Evolutionary conservation across 1,284 basidiomycete genomes (phyloP).

Genomic region (Pholiota adiposa): DNA sequence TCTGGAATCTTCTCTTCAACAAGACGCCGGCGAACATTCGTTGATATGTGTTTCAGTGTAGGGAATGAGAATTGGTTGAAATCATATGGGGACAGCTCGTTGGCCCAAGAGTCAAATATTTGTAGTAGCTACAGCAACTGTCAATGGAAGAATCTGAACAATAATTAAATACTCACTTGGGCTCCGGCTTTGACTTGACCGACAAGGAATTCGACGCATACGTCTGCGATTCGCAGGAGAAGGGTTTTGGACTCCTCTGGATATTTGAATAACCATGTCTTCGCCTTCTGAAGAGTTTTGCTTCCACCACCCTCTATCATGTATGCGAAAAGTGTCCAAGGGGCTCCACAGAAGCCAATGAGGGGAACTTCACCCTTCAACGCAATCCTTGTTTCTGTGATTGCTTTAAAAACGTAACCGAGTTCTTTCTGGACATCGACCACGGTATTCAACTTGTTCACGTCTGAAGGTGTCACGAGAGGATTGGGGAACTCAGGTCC

Average conservation of each 20-base stretch:
- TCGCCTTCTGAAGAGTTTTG: slow-evolving; percentile 87
- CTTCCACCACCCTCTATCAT: slow-evolving; percentile 95
- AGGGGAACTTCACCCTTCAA: slow-evolving; percentile 88
- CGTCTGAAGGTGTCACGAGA: slow-evolving; percentile 76
- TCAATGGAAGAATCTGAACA: background rate
- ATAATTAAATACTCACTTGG: slow-evolving; percentile 60
- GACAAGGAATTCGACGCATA: slow-evolving; percentile 86
- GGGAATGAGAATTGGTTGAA: slow-evolving; percentile 81
- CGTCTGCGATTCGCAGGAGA: slow-evolving; percentile 77
- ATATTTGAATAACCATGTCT: slow-evolving; percentile 91
- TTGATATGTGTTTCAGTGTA: slow-evolving; percentile 64
- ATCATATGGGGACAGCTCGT: slow-evolving; percentile 87
- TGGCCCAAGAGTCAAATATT: slow-evolving; percentile 95
- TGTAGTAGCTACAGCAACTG: slow-evolving; percentile 72
- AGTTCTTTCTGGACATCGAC: slow-evolving; percentile 85
- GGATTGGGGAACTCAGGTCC: slow-evolving; percentile 89
- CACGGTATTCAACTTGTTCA: slow-evolving; percentile 58
- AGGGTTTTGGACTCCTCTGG: slow-evolving; percentile 83
- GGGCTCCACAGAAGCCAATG: slow-evolving; percentile 94
- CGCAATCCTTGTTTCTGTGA: slow-evolving; percentile 79
- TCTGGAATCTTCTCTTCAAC: slow-evolving; percentile 53
- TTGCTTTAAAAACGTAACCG: slow-evolving; percentile 89
- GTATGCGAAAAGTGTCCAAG: slow-evolving; percentile 96
- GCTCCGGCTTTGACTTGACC: slow-evolving; percentile 93
- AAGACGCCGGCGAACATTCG: slow-evolving; percentile 65